Percentiles rank a stretch among this genome's conserved stretches.
These are phyloP conservation scores for Leucosporidium scottii DNA, from an alignment of 768 basidiomycete genomes.

Conservation along the genomic window DNA sequence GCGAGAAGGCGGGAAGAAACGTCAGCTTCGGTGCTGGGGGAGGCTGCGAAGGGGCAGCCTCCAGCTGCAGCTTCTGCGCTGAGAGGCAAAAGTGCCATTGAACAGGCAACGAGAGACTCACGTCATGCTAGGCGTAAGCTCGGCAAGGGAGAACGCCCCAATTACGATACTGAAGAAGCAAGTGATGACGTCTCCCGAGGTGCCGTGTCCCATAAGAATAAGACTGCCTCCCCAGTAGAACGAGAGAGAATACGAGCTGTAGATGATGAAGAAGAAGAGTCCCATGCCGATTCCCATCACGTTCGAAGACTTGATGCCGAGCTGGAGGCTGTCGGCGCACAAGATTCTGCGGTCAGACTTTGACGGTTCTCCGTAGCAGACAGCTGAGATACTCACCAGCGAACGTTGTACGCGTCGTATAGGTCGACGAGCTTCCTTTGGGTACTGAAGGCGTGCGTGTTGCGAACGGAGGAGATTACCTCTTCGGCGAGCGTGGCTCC, in stretches of 20 bases:
- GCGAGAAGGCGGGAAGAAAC: too few relatives aligned
- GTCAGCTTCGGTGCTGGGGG: too few relatives aligned
- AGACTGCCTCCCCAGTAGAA: conserved; percentile 87
- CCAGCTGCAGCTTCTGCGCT: too few relatives aligned
- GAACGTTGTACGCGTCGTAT: conserved; percentile 59
- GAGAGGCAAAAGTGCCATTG: too few relatives aligned
- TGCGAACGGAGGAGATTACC: conserved; percentile 80
- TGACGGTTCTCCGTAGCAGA: too few relatives aligned
- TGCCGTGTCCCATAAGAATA: conserved; percentile 56
- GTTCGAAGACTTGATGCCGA: conserved; percentile 37
- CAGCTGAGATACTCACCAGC: conserved; percentile 40
- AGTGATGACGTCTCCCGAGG: conserved; percentile 66
- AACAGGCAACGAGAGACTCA: too few relatives aligned
- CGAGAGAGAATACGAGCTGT: conserved; percentile 47
- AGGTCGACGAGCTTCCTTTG: conserved; percentile 57
- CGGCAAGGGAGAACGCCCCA: conserved; percentile 69
- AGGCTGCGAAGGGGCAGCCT: too few relatives aligned
- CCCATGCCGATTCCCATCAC: conserved; percentile 51
- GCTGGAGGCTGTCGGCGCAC: neutral
- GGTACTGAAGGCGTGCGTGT: conserved; percentile 83
- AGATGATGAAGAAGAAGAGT: conserved; percentile 77
- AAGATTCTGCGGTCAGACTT: too few relatives aligned
- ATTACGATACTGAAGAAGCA: conserved; percentile 40
- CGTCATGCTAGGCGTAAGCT: conserved; percentile 72
- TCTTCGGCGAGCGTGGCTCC: conserved; percentile 84